phyloP scores from a whole-genome alignment of 2,329 filamentous ascomycete genomes.

The Xylaria polymorpha region DNA sequence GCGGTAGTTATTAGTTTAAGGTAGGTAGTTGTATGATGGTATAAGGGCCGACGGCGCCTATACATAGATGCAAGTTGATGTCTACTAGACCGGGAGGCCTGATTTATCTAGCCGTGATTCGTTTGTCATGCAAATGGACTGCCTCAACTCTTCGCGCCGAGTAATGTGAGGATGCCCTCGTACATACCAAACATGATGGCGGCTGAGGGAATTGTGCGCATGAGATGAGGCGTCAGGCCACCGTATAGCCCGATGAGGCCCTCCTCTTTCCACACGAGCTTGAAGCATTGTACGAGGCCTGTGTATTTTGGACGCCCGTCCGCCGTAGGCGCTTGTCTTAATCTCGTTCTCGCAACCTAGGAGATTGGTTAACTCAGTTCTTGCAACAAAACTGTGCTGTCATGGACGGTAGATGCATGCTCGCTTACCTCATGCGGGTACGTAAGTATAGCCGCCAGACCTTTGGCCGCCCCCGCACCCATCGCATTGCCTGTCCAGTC shows the following conservation, averaged over 20 bases:
- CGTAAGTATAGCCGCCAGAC: constrained; percentile 83
- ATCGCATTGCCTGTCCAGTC: constrained; percentile 82
- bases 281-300: constrained; percentile 88
- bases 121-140: background rate
- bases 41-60: background rate
- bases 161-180: constrained; percentile 63
- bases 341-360: constrained; percentile 81
- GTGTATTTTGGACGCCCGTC: constrained; percentile 84
- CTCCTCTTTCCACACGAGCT: constrained; percentile 87
- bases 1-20: constrained; percentile 13
- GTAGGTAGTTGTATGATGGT: constrained; percentile 12
- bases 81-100: background rate
- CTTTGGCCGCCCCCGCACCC: constrained; percentile 85
- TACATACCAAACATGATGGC: constrained; percentile 98
- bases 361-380: constrained; percentile 12
- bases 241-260: constrained; percentile 88
- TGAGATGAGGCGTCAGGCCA: constrained; percentile 88
- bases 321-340: constrained; percentile 84
- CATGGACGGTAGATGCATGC: background rate
- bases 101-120: background rate
- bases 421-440: constrained; percentile 86
- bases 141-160: constrained; percentile 49
- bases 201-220: constrained; percentile 90
- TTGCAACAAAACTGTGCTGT: background rate
- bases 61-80: background rate